A percentile compares a stretch with the other conserved stretches of the same genome.
Evolutionary conservation across 495 filamentous ascomycete genomes (phyloP).

Genomic region (Trichocladium uniseriatum): DNA sequence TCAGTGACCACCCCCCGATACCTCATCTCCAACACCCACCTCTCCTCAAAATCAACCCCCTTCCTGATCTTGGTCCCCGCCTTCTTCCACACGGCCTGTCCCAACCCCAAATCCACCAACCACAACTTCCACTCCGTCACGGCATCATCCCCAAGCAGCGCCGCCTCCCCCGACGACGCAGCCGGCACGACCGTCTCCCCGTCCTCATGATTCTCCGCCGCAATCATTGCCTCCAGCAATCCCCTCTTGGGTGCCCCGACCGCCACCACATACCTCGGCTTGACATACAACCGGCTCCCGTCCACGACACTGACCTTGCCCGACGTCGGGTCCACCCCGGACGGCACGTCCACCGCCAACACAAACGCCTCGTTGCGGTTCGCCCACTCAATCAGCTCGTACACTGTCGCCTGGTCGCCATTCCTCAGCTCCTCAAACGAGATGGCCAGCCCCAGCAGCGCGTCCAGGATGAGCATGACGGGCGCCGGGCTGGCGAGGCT

Average conservation of each 20-base stretch:
- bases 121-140: constrained; percentile 57
- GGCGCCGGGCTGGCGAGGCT: constrained; percentile 31
- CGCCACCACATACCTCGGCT: constrained; percentile 66
- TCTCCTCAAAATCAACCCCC: constrained; percentile 75
- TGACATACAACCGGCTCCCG: constrained; percentile 61
- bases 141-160: constrained; percentile 19
- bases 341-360: constrained; percentile 78
- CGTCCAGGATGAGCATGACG: constrained; percentile 79
- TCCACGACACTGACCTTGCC: constrained; percentile 54
- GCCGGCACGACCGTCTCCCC: constrained; percentile 30
- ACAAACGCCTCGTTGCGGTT: constrained; percentile 71
- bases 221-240: constrained; percentile 58
- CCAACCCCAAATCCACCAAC: constrained; percentile 80
- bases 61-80: constrained; percentile 68
- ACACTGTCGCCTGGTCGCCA: constrained; percentile 72
- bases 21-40: constrained; percentile 65
- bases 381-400: constrained; percentile 77
- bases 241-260: constrained; percentile 80
- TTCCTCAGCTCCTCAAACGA: constrained; percentile 74
- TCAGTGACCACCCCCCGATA: constrained; percentile 32
- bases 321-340: constrained; percentile 68
- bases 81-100: constrained; percentile 73
- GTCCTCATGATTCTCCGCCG: constrained; percentile 43
- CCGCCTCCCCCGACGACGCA: constrained; percentile 17
- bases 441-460: constrained; percentile 72